These are phyloP conservation scores for Metschnikowia corniflorae DNA, from an alignment of 805 yeast species.

Conservation along the genomic window DNA sequence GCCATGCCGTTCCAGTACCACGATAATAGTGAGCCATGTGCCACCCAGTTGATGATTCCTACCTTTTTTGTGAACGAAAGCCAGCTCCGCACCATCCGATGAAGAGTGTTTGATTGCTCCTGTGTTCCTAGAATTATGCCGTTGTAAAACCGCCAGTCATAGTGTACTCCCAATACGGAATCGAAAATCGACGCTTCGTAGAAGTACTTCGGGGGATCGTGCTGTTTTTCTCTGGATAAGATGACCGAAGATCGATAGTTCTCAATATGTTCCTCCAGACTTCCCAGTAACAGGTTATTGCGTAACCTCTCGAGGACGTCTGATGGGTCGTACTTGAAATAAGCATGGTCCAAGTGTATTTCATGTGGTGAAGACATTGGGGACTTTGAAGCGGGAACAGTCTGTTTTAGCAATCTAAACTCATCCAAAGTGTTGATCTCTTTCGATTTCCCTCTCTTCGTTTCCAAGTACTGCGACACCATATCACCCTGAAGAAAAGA, in stretches of 20 bases:
- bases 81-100: conserved; percentile 23
- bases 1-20: conserved; percentile 31
- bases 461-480: conserved; percentile 21
- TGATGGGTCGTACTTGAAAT: conserved; percentile 24
- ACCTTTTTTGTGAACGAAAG: conserved; percentile 25
- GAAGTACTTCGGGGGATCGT: conserved; percentile 36
- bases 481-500: conserved; percentile 23
- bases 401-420: conserved; percentile 20
- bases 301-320: neutral
- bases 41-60: conserved; percentile 27
- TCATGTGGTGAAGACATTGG: conserved; percentile 28
- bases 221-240: neutral
- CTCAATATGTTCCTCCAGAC: neutral
- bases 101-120: conserved; percentile 21
- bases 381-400: conserved; percentile 18
- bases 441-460: neutral
- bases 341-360: conserved; percentile 25
- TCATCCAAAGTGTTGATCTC: conserved; percentile 21
- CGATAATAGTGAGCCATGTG: conserved; percentile 27
- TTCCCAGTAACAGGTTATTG: neutral
- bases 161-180: conserved; percentile 23
- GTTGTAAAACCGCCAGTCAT: conserved; percentile 27
- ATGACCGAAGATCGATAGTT: neutral
- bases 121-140: conserved; percentile 19
- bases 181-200: conserved; percentile 36